Percentiles rank a stretch among this genome's conserved stretches.
These are phyloP conservation scores for Rubroboletus satanas DNA, from an alignment of 768 basidiomycete genomes.

Conservation along the genomic window DNA sequence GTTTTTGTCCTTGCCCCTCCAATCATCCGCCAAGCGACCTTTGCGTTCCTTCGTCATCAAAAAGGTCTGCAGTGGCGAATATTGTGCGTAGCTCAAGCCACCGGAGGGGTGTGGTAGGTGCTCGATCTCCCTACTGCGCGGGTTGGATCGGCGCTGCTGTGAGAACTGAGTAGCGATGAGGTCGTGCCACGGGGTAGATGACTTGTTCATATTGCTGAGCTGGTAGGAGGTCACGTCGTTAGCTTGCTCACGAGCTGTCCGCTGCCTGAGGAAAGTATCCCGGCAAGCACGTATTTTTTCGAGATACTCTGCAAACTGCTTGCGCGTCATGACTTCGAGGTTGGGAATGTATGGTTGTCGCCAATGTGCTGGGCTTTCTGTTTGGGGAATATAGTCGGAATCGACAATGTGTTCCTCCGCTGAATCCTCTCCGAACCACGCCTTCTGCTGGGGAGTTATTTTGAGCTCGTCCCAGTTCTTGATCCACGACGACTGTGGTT, in stretches of 20 bases:
- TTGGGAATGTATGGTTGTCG: slow-evolving; percentile 42
- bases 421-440: slow-evolving; percentile 10
- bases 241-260: slow-evolving; percentile 13
- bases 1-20: slow-evolving; percentile 9
- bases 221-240: slow-evolving; percentile 27
- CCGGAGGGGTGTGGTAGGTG: slow-evolving; percentile 62
- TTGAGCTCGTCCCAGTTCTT: slow-evolving; percentile 60
- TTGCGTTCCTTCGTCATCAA: slow-evolving; percentile 51
- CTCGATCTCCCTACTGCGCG: slow-evolving; percentile 42
- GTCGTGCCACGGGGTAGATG: slow-evolving; percentile 27
- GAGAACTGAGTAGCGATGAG: slow-evolving; percentile 16
- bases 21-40: slow-evolving; percentile 51
- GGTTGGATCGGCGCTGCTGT: slow-evolving; percentile 22
- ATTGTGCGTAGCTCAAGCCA: slow-evolving; percentile 57
- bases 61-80: slow-evolving; percentile 50
- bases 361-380: slow-evolving; percentile 15
- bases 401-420: slow-evolving; percentile 22
- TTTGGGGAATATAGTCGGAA: slow-evolving; percentile 24
- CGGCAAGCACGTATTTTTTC: slow-evolving; percentile 53
- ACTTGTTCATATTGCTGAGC: slow-evolving; percentile 21
- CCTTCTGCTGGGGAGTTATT: slow-evolving; percentile 13
- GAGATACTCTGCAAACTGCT: slow-evolving; percentile 58
- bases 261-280: slow-evolving; percentile 50
- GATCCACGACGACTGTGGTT: slow-evolving; percentile 64
- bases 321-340: slow-evolving; percentile 55